Percentiles rank a stretch among this genome's conserved stretches.
Evolutionary conservation across 2,329 filamentous ascomycete species (phyloP).

Genomic region (Chaetomiaceae sp.): DNA sequence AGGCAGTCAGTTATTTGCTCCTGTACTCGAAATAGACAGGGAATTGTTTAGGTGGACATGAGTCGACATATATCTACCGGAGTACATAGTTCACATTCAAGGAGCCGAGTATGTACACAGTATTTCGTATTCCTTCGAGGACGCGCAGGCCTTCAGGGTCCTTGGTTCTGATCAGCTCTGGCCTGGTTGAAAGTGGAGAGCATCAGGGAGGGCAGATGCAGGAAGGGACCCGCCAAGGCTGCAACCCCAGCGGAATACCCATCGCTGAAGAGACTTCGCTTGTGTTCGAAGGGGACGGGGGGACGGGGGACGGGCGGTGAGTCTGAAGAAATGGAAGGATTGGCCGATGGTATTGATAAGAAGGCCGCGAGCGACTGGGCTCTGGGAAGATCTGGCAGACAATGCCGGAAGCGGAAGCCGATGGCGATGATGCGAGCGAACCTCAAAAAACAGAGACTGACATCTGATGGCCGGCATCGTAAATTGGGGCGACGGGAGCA

Average conservation of each 20-base stretch:
- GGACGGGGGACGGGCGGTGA: constrained; percentile 13
- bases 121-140: no score
- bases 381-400: neutral
- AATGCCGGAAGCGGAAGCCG: neutral
- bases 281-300: neutral
- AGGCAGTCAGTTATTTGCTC: no score
- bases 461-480: constrained; percentile 14
- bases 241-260: neutral
- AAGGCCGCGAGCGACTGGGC: neutral
- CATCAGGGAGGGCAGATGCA: neutral
- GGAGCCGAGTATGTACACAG: no score
- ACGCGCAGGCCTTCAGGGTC: no score
- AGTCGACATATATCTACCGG: no score
- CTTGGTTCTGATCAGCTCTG: no score
- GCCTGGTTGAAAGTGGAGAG: neutral
- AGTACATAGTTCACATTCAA: no score
- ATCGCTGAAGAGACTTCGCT: constrained; percentile 5
- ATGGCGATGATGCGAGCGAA: neutral
- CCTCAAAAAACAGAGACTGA: constrained; percentile 11
- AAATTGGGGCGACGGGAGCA: constrained; percentile 5
- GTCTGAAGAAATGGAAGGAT: neutral
- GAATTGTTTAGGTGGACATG: no score
- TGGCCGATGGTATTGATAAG: no score
- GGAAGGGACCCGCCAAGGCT: constrained; percentile 5
- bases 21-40: no score